These are phyloP conservation scores for Prunus armeniaca DNA, from an alignment of 306 rosid species.

Conservation along the genomic window DNA sequence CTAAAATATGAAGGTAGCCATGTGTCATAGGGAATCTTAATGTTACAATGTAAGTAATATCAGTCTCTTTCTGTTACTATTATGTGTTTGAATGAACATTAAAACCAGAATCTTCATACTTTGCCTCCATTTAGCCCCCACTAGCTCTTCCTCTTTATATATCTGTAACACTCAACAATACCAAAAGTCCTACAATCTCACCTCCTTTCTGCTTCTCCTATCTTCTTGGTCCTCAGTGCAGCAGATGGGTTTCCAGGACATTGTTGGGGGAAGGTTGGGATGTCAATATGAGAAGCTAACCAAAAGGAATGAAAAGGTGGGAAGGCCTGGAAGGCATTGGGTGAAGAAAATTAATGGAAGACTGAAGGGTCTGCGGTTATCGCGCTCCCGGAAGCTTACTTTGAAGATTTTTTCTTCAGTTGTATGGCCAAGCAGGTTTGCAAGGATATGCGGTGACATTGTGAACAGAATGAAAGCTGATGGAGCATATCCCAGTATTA, in stretches of 20 bases:
- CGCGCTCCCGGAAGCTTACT: conserved; percentile 46
- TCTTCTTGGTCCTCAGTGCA: conserved; percentile 12
- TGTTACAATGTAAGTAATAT: neutral
- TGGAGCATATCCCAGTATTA: conserved; percentile 34
- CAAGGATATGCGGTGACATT: conserved; percentile 45
- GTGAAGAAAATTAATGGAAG: conserved; percentile 55
- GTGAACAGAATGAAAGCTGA: conserved; percentile 42
- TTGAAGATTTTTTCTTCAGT: conserved; percentile 38
- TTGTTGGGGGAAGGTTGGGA: conserved; percentile 34
- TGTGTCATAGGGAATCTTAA: conserved; percentile 36
- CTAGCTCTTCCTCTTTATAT: conserved; percentile 15
- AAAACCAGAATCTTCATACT: conserved; percentile 9
- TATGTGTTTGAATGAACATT: conserved; percentile 1
- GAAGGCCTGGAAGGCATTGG: conserved; percentile 47
- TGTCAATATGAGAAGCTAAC: conserved; percentile 50
- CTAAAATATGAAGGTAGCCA: conserved; percentile 29
- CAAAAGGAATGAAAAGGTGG: conserved; percentile 30
- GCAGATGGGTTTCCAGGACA: conserved; percentile 43
- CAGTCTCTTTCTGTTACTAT: neutral
- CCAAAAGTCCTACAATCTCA: neutral
- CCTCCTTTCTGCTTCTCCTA: neutral
- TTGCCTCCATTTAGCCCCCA: conserved; percentile 6
- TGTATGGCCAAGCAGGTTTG: conserved; percentile 38
- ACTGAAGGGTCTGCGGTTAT: conserved; percentile 47
- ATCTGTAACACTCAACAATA: neutral